Evolutionary conservation across 106 monocot species (phyloP), one percentile per base, ranked within the genome.

Genomic region (Ottelia alismoides): DNA sequence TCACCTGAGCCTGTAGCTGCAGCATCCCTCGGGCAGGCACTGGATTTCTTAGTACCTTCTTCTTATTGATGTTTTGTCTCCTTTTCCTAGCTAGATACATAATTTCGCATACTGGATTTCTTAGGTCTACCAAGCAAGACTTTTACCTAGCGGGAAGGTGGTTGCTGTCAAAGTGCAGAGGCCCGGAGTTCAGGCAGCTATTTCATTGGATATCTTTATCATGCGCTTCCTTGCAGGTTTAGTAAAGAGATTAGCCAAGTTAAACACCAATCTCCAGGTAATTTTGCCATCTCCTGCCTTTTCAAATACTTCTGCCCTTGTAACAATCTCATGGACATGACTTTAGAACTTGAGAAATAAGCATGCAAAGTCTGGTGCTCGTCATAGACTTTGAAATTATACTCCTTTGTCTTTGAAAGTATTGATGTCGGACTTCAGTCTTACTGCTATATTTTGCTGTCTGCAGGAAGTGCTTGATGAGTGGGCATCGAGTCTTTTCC

Each of bases 91-190:
- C 40, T 6, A 7, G 40, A 0, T 57, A 12, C n/a, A n/a, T n/a
- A n/a, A n/a, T n/a, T n/a, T n/a, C n/a, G n/a, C n/a, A n/a, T n/a
- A n/a, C n/a, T n/a, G n/a, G n/a, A n/a, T n/a, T n/a, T n/a, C n/a
- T n/a, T 68, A 96, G 96, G 96, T 96, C 62, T 96, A 96, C 69
- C 75, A 96, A 74, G 96, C 89, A 21, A 84, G 82, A 44, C 71
- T 96, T 67, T 62, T 71, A 45, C 61, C 75, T 35, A 76, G 47
- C 60, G 78, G 89, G 51, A 56, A 96, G 50, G 50, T 89, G 73
- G 89, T 96, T 66, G 96, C 96, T 65, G 81, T 96, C 30, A 96
- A 96, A 82, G 96, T 96, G 25, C 96, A 96, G 64, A 84, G 96
- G 30, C 96, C 96, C 63, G 96, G 96, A 65, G 89, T 96, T 78